phyloP scores from a whole-genome alignment of 306 rosid genomes.

The cucumber (Cucumis sativus) region DNA sequence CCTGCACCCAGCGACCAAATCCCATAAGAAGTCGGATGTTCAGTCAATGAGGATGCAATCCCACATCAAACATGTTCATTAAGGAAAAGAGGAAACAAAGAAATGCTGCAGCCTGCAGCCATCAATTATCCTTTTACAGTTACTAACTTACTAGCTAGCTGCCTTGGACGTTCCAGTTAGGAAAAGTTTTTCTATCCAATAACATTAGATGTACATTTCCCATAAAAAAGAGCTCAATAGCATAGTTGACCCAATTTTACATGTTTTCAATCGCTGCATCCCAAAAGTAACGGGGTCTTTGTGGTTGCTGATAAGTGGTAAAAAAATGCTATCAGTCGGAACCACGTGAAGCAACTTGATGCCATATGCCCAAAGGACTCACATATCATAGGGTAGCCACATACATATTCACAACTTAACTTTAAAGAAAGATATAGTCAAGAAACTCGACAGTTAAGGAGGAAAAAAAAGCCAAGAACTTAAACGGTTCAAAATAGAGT shows the following conservation, averaged over 20 bases:
- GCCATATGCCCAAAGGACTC: not conserved
- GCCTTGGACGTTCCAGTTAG: not conserved
- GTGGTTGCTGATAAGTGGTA: not conserved
- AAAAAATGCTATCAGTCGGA: not conserved
- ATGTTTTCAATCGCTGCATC: not conserved
- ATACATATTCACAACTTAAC: not conserved
- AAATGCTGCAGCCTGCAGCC: not conserved
- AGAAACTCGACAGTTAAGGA: not conserved
- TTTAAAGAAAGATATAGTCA: not conserved
- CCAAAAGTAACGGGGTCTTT: not conserved
- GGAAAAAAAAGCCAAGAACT: not conserved
- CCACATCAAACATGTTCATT: not conserved
- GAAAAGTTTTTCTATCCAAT: not conserved
- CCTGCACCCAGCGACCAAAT: not conserved
- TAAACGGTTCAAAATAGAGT: not conserved
- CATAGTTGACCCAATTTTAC: not conserved
- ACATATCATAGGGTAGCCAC: not conserved
- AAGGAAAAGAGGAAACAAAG: not conserved
- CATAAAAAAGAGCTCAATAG: not conserved
- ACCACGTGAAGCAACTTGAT: not conserved
- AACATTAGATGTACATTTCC: not conserved
- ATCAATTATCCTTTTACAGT: not conserved
- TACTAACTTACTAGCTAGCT: not conserved
- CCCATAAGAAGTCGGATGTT: not conserved
- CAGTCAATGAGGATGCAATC: not conserved